Conservation (phyloP, 139 green algal species). For the Coelastrella sp. region DNA sequence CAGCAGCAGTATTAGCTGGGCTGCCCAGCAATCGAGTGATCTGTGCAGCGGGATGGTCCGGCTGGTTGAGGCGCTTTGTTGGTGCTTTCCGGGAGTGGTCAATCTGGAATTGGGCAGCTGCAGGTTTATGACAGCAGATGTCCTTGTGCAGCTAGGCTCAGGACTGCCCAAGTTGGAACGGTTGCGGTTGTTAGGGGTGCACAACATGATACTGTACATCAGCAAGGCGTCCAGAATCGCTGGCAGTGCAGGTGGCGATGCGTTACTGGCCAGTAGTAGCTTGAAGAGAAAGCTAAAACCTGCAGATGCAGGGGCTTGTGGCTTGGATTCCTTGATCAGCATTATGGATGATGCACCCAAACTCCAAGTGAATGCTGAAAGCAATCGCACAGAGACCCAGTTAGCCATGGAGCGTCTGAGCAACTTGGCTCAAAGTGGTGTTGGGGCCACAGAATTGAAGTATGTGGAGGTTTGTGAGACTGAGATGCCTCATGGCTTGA, state of each 20-base stretch:
- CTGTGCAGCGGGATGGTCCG: neutral
- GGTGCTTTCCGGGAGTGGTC: neutral
- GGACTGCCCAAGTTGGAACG: neutral
- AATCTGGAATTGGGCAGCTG: slow-evolving; percentile 13
- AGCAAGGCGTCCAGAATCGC: neutral
- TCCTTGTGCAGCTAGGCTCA: neutral
- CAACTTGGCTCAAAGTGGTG: neutral
- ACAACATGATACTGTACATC: neutral
- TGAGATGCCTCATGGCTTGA: neutral
- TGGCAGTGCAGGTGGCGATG: neutral
- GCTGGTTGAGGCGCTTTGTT: neutral
- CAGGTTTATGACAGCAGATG: neutral
- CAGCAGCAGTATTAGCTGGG: neutral
- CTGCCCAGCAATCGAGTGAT: neutral
- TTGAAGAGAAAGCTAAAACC: too few relatives aligned
- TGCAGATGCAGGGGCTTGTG: too few relatives aligned
- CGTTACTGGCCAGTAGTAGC: neutral
- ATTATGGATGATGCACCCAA: neutral
- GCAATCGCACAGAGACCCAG: neutral
- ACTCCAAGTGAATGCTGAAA: neutral
- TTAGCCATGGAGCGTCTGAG: neutral
- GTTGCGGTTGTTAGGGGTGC: neutral
- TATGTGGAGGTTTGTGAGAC: neutral
- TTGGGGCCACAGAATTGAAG: neutral
- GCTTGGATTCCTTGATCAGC: too few relatives aligned